Conservation (phyloP, 1,284 basidiomycete species). For the Inonotus hispidus region DNA sequence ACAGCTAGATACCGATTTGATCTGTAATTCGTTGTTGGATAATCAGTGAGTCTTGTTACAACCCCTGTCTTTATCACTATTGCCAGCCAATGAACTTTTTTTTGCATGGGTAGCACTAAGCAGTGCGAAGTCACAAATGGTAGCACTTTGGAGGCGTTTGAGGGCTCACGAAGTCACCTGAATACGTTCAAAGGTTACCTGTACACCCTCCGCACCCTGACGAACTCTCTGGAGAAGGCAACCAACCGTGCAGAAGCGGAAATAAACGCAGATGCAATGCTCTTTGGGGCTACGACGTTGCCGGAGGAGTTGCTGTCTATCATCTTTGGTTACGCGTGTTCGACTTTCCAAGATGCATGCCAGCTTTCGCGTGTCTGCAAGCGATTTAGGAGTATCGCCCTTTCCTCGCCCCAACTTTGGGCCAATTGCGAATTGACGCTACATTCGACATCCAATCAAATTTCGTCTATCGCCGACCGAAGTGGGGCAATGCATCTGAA, state of each 20-base stretch:
- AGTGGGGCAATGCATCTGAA: not conserved
- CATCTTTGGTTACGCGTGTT: not conserved
- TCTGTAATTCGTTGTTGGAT: too few species aligned
- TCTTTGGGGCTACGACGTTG: not conserved
- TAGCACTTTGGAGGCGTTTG: too few species aligned
- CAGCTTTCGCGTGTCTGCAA: not conserved
- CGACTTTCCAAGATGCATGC: not conserved
- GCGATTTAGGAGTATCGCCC: not conserved
- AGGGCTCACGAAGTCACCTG: not conserved
- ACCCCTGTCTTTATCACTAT: too few species aligned
- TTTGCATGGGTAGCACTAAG: too few species aligned
- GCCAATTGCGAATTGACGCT: not conserved
- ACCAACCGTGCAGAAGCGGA: not conserved
- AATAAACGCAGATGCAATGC: not conserved
- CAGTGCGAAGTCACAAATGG: too few species aligned
- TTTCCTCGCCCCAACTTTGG: not conserved
- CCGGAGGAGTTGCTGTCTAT: not conserved
- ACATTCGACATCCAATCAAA: not conserved
- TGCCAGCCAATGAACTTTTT: too few species aligned
- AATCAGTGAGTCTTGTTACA: too few species aligned
- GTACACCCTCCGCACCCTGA: not conserved
- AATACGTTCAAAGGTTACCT: not conserved
- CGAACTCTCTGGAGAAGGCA: not conserved
- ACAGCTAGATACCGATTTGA: too few species aligned
- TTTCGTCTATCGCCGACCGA: not conserved